Conservation (phyloP, 1,139 yeast species). For the Taiozyma sp. region DNA sequence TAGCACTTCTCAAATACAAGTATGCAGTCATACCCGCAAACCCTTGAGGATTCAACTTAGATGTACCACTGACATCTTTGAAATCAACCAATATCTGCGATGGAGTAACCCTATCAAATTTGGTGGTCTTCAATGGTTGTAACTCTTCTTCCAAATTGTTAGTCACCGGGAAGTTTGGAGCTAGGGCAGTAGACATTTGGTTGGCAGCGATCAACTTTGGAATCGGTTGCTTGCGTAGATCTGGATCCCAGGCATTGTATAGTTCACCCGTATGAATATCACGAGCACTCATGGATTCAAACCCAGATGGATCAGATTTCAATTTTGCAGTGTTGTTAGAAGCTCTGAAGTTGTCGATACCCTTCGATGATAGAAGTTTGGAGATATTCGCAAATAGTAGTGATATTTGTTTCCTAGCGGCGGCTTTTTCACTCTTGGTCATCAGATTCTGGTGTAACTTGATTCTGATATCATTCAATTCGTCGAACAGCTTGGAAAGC, state of each 20-base stretch:
- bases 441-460: constrained; percentile 50
- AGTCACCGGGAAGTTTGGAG: constrained; percentile 62
- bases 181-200: constrained; percentile 67
- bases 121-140: constrained; percentile 40
- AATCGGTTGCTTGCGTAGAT: constrained; percentile 24
- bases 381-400: constrained; percentile 59
- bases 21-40: constrained; percentile 69
- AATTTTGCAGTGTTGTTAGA: constrained; percentile 21
- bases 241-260: constrained; percentile 34
- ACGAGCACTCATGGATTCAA: constrained; percentile 65
- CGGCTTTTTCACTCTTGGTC: constrained; percentile 51
- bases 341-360: constrained; percentile 25
- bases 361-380: constrained; percentile 50
- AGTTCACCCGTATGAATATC: constrained; percentile 59
- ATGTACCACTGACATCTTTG: constrained; percentile 61
- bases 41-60: constrained; percentile 59
- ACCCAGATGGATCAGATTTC: constrained; percentile 64
- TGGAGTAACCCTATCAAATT: constrained; percentile 50
- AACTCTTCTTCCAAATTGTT: constrained; percentile 31
- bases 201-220: constrained; percentile 64
- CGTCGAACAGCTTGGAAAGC: constrained; percentile 46
- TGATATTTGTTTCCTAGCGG: constrained; percentile 55
- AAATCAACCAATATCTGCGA: constrained; percentile 79
- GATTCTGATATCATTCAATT: constrained; percentile 59
- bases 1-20: constrained; percentile 62